These are phyloP conservation scores for Eurotiales sp. DNA, from an alignment of 2,329 filamentous ascomycete genomes.

Conservation along the genomic window DNA sequence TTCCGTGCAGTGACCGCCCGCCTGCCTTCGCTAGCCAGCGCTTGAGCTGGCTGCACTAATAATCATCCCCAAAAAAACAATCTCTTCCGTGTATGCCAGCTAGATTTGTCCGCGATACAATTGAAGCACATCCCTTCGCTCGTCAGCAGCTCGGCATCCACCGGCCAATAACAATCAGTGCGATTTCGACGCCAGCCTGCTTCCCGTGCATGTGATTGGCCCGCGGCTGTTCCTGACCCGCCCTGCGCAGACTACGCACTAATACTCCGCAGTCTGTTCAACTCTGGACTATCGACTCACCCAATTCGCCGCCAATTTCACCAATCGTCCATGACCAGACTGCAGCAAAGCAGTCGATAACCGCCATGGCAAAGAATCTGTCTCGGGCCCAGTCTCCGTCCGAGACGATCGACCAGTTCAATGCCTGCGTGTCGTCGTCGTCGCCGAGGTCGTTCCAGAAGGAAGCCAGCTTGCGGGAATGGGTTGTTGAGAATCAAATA, in stretches of 20 bases:
- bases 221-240: slow-evolving; percentile 8
- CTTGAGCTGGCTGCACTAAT: too few species aligned
- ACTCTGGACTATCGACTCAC: too few species aligned
- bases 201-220: slow-evolving; percentile 1
- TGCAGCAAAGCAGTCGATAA: background rate
- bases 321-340: slow-evolving; percentile 2
- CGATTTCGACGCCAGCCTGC: background rate
- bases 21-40: too few species aligned
- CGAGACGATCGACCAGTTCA: slow-evolving; percentile 30
- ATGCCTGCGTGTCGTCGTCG: slow-evolving; percentile 37
- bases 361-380: slow-evolving; percentile 34
- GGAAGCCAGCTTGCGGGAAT: slow-evolving; percentile 46
- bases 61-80: too few species aligned
- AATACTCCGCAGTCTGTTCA: slow-evolving; percentile 13
- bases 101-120: too few species aligned
- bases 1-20: too few species aligned
- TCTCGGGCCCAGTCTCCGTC: slow-evolving; percentile 24
- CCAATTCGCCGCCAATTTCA: too few species aligned
- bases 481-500: slow-evolving; percentile 75
- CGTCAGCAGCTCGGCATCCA: background rate
- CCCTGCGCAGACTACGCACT: background rate
- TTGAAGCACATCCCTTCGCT: too few species aligned
- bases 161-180: background rate
- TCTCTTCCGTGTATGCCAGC: too few species aligned
- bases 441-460: slow-evolving; percentile 24